These are phyloP conservation scores for Scedosporium minutisporum DNA, from an alignment of 2,329 filamentous ascomycete species.

Conservation along the genomic window DNA sequence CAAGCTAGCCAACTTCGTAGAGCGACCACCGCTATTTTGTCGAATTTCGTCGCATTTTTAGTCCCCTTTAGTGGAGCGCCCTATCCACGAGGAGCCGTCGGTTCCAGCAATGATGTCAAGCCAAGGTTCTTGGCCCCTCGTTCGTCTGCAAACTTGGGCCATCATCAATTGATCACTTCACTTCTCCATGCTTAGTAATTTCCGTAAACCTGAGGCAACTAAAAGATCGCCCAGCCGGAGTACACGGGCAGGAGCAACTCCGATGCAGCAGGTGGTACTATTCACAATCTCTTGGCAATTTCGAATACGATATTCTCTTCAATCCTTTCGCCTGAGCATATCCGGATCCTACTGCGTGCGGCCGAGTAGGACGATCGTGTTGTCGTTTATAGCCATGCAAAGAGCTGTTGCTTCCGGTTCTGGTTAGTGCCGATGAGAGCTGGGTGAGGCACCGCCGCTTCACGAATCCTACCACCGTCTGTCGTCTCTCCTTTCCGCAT, in stretches of 20 bases:
- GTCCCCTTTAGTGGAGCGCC: not conserved
- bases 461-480: conserved; percentile 14
- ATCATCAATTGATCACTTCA: not conserved
- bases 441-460: conserved; percentile 28
- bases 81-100: not conserved
- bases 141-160: not conserved
- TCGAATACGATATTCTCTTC: not conserved
- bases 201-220: conserved; percentile 1
- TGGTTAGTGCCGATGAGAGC: conserved; percentile 22
- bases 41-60: not conserved
- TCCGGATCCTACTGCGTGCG: not conserved
- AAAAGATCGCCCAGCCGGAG: not conserved
- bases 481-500: conserved; percentile 17
- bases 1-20: not conserved
- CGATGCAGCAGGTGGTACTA: not conserved
- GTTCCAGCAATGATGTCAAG: not conserved
- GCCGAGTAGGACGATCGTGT: not conserved
- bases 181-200: not conserved
- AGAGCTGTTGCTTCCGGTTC: conserved; percentile 12
- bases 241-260: not conserved
- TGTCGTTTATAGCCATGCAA: conserved; percentile 16
- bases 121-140: not conserved
- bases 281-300: not conserved
- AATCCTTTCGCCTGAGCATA: not conserved
- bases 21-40: not conserved